Base-by-base conservation (phyloP, 2,329 filamentous ascomycete species). In the Colletotrichum tropicale region DNA sequence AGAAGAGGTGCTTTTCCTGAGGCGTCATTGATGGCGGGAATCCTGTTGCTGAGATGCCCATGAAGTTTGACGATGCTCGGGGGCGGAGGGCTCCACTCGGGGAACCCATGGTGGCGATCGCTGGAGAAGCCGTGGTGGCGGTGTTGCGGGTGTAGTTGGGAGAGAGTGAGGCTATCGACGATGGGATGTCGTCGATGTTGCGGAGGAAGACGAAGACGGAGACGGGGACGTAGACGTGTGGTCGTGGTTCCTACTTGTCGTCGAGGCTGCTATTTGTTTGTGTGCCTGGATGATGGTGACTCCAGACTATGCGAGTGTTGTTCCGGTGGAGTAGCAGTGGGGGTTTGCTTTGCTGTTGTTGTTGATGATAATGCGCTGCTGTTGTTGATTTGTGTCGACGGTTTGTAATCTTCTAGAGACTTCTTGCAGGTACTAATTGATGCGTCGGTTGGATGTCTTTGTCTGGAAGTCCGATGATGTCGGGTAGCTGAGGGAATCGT, bases 81-180 rank as follows among this genome's bases (percentile, higher is more conserved):
- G 72, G 72, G 36, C 72, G 72, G 26, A 75, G 62, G 72, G 69
- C 24, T 75, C 72, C 72, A 71, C 72, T 75, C 68, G 72, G 68
- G 68, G 72, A 75, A 72, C 68, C 72, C 72, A 75, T 75, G 68
- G 43, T 75, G 72, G 72, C 69, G 72, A 75, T 72, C 62, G 72
- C 69, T 67, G 72, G 72, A 62, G 72, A 75, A 72, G 72, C 72
- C 72, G 69, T 75, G 72, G 72, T 75, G 69, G 66, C 65, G 69
- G 72, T 67, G 43, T 66, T 67, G 36, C 18, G 66, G 64, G 21
- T 38, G 36, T 32, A 55, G 15, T 28, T 66, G 16, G 60, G 26
- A 18, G 55, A 52, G 18, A 28, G 30, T 16, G 5, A 30, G 16
- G 30, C 4, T 56, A 21, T 62, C 38, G 58, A 74, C 61, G 68